A percentile compares a stretch with the other conserved stretches of the same genome.
Conservation (phyloP, 768 basidiomycete genomes). For the Termitomyces eurrhizus region DNA sequence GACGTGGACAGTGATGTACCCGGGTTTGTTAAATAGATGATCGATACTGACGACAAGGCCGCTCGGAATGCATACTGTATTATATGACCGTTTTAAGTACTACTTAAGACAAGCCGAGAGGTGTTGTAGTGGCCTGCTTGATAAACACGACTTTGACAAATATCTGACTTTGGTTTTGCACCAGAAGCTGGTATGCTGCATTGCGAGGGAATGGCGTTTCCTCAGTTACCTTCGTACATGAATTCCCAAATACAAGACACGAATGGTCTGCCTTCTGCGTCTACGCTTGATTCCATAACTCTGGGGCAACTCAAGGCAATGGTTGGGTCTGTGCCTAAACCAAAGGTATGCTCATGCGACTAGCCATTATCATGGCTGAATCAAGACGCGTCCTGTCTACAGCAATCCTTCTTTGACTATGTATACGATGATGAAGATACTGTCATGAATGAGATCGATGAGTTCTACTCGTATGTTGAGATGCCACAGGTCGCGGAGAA, state of each 20-base stretch:
- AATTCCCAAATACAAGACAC: constrained; percentile 24
- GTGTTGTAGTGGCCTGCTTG: constrained; percentile 1
- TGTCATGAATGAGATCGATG: constrained; percentile 93
- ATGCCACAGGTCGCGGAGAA: constrained; percentile 89
- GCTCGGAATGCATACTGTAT: not conserved
- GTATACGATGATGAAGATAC: constrained; percentile 96
- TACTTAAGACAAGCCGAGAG: not conserved
- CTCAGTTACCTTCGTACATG: constrained; percentile 24
- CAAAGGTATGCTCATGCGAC: constrained; percentile 49
- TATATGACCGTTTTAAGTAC: not conserved
- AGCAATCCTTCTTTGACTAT: constrained; percentile 90
- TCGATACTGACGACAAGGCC: not conserved
- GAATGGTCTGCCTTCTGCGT: constrained; percentile 22
- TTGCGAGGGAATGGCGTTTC: constrained; percentile 20
- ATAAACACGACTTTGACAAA: not conserved
- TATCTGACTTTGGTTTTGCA: not conserved
- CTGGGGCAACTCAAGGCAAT: constrained; percentile 78
- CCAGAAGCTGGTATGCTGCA: not conserved
- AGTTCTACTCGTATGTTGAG: constrained; percentile 97
- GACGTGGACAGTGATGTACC: not conserved
- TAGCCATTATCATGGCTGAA: constrained; percentile 6
- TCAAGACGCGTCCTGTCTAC: constrained; percentile 17
- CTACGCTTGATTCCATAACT: constrained; percentile 67
- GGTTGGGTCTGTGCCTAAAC: constrained; percentile 66
- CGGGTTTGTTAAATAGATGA: not conserved